Percentiles rank a stretch among this genome's conserved stretches.
phyloP scores from a whole-genome alignment of 176 grass and related monocot species.

The Tillandsia leiboldiana region DNA sequence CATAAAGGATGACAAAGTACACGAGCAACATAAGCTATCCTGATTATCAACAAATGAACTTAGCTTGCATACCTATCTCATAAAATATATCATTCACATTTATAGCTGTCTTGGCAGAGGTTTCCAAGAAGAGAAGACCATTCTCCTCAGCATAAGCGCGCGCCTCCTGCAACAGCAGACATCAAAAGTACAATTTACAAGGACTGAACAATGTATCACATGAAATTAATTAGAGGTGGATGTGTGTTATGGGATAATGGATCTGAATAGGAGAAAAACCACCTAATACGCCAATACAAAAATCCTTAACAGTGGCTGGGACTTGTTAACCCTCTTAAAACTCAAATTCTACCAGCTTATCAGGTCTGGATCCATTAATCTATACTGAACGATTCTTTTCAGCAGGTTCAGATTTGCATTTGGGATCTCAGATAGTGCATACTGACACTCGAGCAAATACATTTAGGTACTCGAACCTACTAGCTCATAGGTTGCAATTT shows the following conservation, averaged over 20 bases:
- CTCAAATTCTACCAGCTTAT: background rate
- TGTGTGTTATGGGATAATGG: too few species aligned
- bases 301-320: background rate
- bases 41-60: background rate
- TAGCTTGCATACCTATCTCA: background rate
- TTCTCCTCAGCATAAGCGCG: constrained; percentile 11
- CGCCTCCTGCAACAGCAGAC: constrained; percentile 4
- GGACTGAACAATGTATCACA: background rate
- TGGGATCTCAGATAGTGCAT: too few species aligned
- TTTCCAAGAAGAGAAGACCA: constrained; percentile 18
- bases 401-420: too few species aligned
- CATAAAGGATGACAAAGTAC: too few species aligned
- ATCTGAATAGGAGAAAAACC: too few species aligned
- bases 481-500: too few species aligned
- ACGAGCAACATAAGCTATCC: background rate
- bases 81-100: constrained; percentile 12
- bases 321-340: background rate
- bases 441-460: too few species aligned
- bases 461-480: too few species aligned
- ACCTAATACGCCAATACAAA: too few species aligned
- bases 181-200: background rate
- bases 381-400: too few species aligned
- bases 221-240: background rate
- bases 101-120: constrained; percentile 15
- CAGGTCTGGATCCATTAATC: too few species aligned